Base-by-base conservation (phyloP, 2,329 filamentous ascomycete species). In the Neonectria sp. region DNA sequence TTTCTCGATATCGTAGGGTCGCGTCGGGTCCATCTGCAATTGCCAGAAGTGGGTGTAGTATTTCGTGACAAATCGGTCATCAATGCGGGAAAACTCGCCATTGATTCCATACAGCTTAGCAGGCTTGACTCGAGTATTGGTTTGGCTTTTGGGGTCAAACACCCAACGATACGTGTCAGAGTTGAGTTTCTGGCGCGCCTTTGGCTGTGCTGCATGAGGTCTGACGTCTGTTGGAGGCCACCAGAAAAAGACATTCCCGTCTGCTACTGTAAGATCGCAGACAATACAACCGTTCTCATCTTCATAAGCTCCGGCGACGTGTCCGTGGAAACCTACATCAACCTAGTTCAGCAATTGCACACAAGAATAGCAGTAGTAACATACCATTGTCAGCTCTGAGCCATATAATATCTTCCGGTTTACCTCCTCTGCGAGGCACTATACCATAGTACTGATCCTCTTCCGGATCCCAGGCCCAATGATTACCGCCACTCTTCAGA, bases 231-330 rank as follows among this genome's bases (percentile, higher is more conserved):
- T 43, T 0, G 64, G 66, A 0, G 66, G 66, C n/a, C 66, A 68
- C 43, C 66, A 68, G 25, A 69, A 69, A 17, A 69, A 69, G 2
- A 69, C 68, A 0, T 69, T 69, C 3, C 67, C 63, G 0, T 69
- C 68, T 25, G 68, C 67, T 0, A 69, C 61, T 2, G 68, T 69
- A 1, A 69, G 53, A 9, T 69, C 68, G 0, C 68, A 69, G 0
- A 69, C 57, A 1, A 69, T 67, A n/a, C 58, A 45, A 0, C 68
- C 68, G 2, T 69, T 60, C 9, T 66, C 35, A 3, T 69, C 55
- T 17, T 69, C 68, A 25, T 69, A 69, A 1, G 61, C 63, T 1
- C 67, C 67, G 2, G 58, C 67, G n/a, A 69, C 63, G 29, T 69
- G 68, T 0, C 68, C 68, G 3, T 69, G 68, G 9, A 69, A 69